These are phyloP conservation scores for Pythium coloratum DNA, from an alignment of 352 stramenopile genomes.

Conservation along the genomic window DNA sequence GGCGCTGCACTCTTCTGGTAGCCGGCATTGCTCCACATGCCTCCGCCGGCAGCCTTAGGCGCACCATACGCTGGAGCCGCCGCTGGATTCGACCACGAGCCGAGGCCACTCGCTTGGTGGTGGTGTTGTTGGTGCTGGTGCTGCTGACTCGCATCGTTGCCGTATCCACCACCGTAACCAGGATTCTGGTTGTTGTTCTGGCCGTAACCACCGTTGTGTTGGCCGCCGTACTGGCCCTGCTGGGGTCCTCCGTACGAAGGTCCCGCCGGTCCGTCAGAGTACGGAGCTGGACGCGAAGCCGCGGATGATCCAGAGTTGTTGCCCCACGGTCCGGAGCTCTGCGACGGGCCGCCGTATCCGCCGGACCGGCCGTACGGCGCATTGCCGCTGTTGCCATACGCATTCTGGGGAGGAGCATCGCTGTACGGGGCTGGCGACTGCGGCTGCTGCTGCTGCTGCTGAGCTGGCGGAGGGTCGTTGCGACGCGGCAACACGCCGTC, in stretches of 20 bases:
- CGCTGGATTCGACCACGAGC: conserved; percentile 48
- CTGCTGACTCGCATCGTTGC: conserved; percentile 21
- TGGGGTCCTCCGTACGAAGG: conserved; percentile 31
- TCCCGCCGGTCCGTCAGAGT: conserved; percentile 49
- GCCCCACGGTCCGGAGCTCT: conserved; percentile 41
- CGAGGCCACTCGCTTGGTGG: conserved; percentile 40
- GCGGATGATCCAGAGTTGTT: conserved; percentile 18
- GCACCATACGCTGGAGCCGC: conserved; percentile 30
- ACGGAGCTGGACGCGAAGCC: conserved; percentile 46
- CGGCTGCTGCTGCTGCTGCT: conserved; percentile 16
- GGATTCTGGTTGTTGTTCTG: conserved; percentile 7
- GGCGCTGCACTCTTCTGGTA: conserved; percentile 71
- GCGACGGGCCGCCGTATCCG: conserved; percentile 10
- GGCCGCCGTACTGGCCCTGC: conserved; percentile 30
- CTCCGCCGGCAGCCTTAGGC: conserved; percentile 42
- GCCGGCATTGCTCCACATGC: conserved; percentile 79
- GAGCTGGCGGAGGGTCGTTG: conserved; percentile 33
- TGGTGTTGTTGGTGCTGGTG: conserved; percentile 14
- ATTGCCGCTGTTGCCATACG: conserved; percentile 18
- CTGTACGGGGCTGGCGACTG: conserved; percentile 2
- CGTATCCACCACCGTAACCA: conserved; percentile 26
- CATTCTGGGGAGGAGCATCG: conserved; percentile 11
- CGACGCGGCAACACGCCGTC: conserved; percentile 59
- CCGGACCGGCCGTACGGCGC: conserved; percentile 12
- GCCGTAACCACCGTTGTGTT: conserved; percentile 31